A percentile compares a stretch with the other conserved stretches of the same genome.
These are phyloP conservation scores for Dothideomycetes sp. DNA, from an alignment of 2,329 filamentous ascomycete species.

Conservation along the genomic window DNA sequence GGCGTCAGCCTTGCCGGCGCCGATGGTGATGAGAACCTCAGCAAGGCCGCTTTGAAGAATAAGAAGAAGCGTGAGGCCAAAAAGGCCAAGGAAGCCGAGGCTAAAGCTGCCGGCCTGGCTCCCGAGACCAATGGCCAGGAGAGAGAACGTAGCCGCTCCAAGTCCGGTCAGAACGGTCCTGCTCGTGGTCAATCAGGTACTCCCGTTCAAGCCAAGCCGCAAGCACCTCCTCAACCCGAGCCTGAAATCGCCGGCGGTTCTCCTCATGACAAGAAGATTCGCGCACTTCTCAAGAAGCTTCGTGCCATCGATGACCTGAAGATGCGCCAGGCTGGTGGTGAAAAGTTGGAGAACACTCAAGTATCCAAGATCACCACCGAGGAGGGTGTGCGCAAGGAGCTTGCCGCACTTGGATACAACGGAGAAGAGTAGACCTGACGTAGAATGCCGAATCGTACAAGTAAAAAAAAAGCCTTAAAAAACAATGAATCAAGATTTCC, in stretches of 20 bases:
- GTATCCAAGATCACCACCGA: constrained; percentile 97
- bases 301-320: constrained; percentile 95
- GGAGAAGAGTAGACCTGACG: too few relatives aligned
- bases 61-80: constrained; percentile 97
- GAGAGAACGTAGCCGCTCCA: constrained; percentile 24
- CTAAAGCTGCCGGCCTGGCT: constrained; percentile 43
- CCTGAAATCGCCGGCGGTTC: constrained; percentile 47
- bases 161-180: constrained; percentile 22
- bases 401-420: constrained; percentile 32
- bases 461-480: too few relatives aligned
- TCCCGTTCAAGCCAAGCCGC: constrained; percentile 21
- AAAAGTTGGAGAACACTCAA: constrained; percentile 97
- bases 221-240: constrained; percentile 31
- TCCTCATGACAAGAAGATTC: constrained; percentile 88
- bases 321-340: constrained; percentile 86
- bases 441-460: too few relatives aligned
- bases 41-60: constrained; percentile 84
- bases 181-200: constrained; percentile 19
- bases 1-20: constrained; percentile 56
- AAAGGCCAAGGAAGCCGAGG: constrained; percentile 74
- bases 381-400: constrained; percentile 70
- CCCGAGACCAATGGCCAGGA: constrained; percentile 38
- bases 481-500: too few relatives aligned
- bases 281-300: constrained; percentile 92
- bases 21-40: constrained; percentile 62